phyloP scores from a whole-genome alignment of 805 yeast species.

The Candida rishiriensis region DNA sequence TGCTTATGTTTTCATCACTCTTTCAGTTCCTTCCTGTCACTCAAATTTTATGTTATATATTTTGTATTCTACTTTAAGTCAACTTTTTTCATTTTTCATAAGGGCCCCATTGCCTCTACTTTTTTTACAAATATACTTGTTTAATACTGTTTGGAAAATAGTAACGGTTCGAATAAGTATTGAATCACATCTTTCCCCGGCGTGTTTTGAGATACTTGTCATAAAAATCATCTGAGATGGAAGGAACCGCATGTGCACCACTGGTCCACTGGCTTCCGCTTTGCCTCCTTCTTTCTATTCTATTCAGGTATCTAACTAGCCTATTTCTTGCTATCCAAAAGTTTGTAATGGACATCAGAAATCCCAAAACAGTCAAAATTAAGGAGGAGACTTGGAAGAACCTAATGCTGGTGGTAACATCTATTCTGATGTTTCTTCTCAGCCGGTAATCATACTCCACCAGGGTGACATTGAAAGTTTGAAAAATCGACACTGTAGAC shows the following conservation, averaged over 20 bases:
- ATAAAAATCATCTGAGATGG: constrained; percentile 17
- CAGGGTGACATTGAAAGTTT: constrained; percentile 6
- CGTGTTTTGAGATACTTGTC: constrained; percentile 17
- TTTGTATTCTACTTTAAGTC: too few relatives aligned
- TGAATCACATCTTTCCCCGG: not conserved
- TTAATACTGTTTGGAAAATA: not conserved
- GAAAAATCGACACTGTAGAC: constrained; percentile 17
- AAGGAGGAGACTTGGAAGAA: constrained; percentile 23
- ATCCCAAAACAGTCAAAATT: constrained; percentile 15
- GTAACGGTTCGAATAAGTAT: too few relatives aligned
- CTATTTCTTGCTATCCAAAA: constrained; percentile 21
- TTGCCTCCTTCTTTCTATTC: constrained; percentile 15
- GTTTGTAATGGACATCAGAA: constrained; percentile 18
- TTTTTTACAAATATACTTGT: too few relatives aligned
- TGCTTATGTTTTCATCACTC: not conserved
- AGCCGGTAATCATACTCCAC: constrained; percentile 12
- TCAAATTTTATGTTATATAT: not conserved
- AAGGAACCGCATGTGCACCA: constrained; percentile 1
- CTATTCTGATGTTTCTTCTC: constrained; percentile 7
- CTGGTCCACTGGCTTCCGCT: constrained; percentile 4
- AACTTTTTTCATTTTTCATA: too few relatives aligned
- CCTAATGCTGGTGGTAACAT: constrained; percentile 18
- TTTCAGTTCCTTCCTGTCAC: not conserved
- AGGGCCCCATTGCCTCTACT: too few relatives aligned
- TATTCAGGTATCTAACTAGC: constrained; percentile 22